Evolutionary conservation across 352 stramenopile species (phyloP), one percentile per base, ranked within the genome.

Genomic region (Globisporangium ultimum): DNA sequence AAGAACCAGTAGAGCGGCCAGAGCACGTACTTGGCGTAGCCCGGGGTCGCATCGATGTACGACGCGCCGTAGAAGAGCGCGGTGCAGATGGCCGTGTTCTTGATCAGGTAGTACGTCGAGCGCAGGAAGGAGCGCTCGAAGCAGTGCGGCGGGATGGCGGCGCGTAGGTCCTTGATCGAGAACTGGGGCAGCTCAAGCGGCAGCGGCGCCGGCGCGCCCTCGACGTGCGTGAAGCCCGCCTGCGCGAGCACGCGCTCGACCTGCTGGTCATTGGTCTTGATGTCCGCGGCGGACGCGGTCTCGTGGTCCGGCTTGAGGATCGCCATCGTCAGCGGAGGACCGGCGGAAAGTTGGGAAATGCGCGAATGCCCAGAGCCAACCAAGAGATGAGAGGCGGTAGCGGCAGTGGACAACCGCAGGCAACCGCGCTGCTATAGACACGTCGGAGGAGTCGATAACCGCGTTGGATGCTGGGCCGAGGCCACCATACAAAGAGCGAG

Each of bases 1-100:
- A 97, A 92, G 76, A 98, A 99, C 76, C 94, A 98, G 79, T 99
- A 99, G 47, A 93, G 61, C 3, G 88, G 81, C 97, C 97, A 99
- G 41, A 93, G 81, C 60, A 85, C 55, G 50, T 70, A 72, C 38
- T 43, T 41, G 18, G 54, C 28, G 15, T 46, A 45, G 12, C n/a
- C 24, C 0, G 60, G 60, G 0, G 46, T 24, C 50, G 71, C 80
- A 45, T 85, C 70, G 57, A 97, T 84, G 51, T 81, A 88, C 7
- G 70, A 82, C 10, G 95, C 94, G 17, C 75, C 71, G 64, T 96
- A 98, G 48, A 88, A 91, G 52, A 99, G 89, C 42, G 73, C 84
- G 4, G 74, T 78, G 36, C 97, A 96, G 56, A 97, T 89, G 48
- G 83, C 64, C 14, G 95, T 59, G 77, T 99, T 98, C 65, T 89